Evolutionary conservation across 2,329 filamentous ascomycete species (phyloP), one percentile per base, ranked within the genome.

Genomic region (Chrysoporthe austroafricana): DNA sequence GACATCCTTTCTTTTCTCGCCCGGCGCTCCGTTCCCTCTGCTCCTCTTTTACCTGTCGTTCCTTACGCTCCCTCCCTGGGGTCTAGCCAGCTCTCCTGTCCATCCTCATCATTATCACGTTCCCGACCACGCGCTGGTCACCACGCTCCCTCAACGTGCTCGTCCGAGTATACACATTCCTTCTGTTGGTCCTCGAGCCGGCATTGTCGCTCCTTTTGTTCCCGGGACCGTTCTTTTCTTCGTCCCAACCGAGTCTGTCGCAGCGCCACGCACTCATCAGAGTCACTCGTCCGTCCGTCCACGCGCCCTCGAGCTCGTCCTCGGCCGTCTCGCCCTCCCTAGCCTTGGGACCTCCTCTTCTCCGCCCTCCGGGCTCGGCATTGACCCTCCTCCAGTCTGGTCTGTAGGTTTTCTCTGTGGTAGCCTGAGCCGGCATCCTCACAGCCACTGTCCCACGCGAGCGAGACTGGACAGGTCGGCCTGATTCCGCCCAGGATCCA

Each of bases 51-150:
- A 32, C 43, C 26, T 32, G 59, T 36, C 43, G 44, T 46, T 46
- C 44, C 13, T 46, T 46, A 16, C 44, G 16, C 18, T 36, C 18
- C 54, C 54, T 57, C 54, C n/a, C 54, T 18, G 9, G 34, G 54
- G 34, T 39, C 54, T 34, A 2, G 18, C n/a, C 43, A n/a, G 32
- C 26, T 46, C 43, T 61, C 59, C 59, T 61, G 59, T 61, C 59
- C 43, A 61, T 61, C 59, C 59, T 61, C 59, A 61, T 61, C 59
- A 46, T 26, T 43, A 61, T 11, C 14, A 61, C 59, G 34, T 46
- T 26, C 59, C 59, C 21, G 43, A 32, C 59, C 21, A 32, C 39
- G 32, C 13, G 9, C 42, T 48, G 59, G 59, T 61, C 59, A 48
- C 21, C 43, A 61, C 59, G 59, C 26, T 61, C 59, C 57, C 21